A percentile compares a stretch with the other conserved stretches of the same genome.
phyloP scores from a whole-genome alignment of 148 eudicot species.

The Suaeda aralocaspica region DNA sequence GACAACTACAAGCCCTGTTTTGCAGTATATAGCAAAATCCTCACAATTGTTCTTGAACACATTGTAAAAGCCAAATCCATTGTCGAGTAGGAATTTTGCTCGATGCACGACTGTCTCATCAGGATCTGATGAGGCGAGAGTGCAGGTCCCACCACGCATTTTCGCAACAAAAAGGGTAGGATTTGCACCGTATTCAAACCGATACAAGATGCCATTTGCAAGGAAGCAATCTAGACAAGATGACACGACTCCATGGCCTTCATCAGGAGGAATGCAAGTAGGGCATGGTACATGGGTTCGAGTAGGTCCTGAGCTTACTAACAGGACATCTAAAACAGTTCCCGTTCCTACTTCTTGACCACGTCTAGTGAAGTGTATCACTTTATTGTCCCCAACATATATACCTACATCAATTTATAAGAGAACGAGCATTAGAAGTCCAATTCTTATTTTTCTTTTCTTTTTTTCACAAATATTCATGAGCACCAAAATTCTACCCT shows the following conservation, averaged over 20 bases:
- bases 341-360: conserved; percentile 93
- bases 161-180: conserved; percentile 71
- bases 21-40: conserved; percentile 80
- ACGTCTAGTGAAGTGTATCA: conserved; percentile 81
- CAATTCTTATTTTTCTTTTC: too few species aligned
- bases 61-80: conserved; percentile 69
- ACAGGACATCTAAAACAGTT: conserved; percentile 57
- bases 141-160: conserved; percentile 79
- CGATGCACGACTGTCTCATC: conserved; percentile 53
- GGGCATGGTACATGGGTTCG: conserved; percentile 51
- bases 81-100: conserved; percentile 55
- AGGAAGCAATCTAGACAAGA: conserved; percentile 78
- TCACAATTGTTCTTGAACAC: conserved; percentile 78
- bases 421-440: conserved; percentile 1
- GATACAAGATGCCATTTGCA: conserved; percentile 59
- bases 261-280: conserved; percentile 49
- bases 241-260: conserved; percentile 63
- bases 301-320: conserved; percentile 70
- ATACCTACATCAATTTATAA: conserved; percentile 42
- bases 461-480: neutral
- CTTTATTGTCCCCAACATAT: conserved; percentile 64
- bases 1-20: conserved; percentile 62
- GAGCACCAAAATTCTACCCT: neutral
- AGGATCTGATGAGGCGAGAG: conserved; percentile 58
- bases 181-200: conserved; percentile 61